Percentiles rank a stretch among this genome's conserved stretches.
Conservation (phyloP, 1,284 basidiomycete genomes). For the Pseudozyma thailandica region DNA sequence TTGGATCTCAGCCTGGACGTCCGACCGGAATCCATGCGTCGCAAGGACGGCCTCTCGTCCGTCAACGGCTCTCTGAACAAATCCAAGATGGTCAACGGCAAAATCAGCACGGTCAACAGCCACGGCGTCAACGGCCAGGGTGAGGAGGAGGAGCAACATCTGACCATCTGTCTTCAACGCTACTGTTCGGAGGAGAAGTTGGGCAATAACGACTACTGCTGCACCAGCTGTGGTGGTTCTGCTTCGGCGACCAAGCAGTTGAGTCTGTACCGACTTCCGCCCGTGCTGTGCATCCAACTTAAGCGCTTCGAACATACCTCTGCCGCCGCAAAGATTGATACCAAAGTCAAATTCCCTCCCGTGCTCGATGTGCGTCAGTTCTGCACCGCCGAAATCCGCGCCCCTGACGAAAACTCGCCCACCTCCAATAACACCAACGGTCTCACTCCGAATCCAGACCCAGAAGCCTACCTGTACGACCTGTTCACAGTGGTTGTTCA, state of each 20-base stretch:
- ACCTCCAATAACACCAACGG: constrained; percentile 9
- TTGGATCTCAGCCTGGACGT: constrained; percentile 91
- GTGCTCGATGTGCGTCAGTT: constrained; percentile 88
- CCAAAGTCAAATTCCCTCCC: constrained; percentile 83
- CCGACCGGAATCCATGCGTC: constrained; percentile 46
- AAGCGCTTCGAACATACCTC: constrained; percentile 91
- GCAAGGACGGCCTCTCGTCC: constrained; percentile 3
- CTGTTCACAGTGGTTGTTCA: constrained; percentile 94
- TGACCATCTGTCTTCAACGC: constrained; percentile 51
- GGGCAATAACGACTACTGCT: constrained; percentile 71
- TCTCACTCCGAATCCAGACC: constrained; percentile 31
- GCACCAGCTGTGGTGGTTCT: constrained; percentile 61
- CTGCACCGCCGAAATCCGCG: constrained; percentile 72
- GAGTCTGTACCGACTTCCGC: constrained; percentile 84
- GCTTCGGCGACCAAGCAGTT: constrained; percentile 75
- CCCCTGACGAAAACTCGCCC: constrained; percentile 7
- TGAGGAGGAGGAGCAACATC: constrained; percentile 53
- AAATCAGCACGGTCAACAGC: constrained; percentile 2
- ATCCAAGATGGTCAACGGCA: constrained; percentile 13
- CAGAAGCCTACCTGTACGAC: constrained; percentile 76
- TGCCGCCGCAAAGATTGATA: constrained; percentile 78
- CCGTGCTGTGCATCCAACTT: constrained; percentile 92
- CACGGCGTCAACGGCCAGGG: constrained; percentile 15
- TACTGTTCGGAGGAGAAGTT: constrained; percentile 64
- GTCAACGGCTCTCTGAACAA: constrained; percentile 20